A percentile compares a stretch with the other conserved stretches of the same genome.
phyloP scores from a whole-genome alignment of 345 rosid species.

The Linum usitatissimum region DNA sequence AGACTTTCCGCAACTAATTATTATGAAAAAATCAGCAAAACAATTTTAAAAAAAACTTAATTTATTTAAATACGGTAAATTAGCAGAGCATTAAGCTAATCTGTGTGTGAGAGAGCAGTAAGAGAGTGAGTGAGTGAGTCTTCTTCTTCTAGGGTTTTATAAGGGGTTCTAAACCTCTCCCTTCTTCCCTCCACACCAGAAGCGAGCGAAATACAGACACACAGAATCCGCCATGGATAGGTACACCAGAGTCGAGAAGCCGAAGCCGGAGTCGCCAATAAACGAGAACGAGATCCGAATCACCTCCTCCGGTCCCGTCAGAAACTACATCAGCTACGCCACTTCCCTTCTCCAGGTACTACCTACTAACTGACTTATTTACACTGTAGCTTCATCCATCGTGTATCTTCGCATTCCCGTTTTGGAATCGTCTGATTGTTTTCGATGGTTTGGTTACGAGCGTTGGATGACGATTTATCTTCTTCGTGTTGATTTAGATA shows the following conservation, averaged over 20 bases:
- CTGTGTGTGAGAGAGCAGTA: neutral
- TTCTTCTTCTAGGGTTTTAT: conserved; percentile 1
- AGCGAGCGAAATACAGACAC: neutral
- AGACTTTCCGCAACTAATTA: no score
- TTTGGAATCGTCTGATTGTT: neutral
- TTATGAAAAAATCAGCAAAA: no score
- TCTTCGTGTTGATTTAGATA: neutral
- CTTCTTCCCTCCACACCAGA: neutral
- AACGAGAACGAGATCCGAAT: conserved; percentile 93
- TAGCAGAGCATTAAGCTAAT: neutral
- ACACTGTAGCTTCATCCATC: neutral
- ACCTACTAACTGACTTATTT: neutral
- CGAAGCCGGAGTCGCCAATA: conserved; percentile 53
- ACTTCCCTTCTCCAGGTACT: conserved; percentile 67
- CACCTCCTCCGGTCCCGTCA: conserved; percentile 69
- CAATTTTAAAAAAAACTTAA: no score
- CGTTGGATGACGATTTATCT: neutral
- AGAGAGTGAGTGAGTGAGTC: neutral
- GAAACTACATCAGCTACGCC: conserved; percentile 86
- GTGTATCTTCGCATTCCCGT: neutral
- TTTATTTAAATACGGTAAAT: neutral
- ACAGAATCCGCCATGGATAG: conserved; percentile 46
- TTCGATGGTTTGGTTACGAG: neutral
- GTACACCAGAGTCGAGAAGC: conserved; percentile 74
- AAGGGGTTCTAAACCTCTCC: neutral